Evolutionary conservation across 148 eudicot species (phyloP), one percentile per base, ranked within the genome.

Genomic region (Rhododendron henanense): DNA sequence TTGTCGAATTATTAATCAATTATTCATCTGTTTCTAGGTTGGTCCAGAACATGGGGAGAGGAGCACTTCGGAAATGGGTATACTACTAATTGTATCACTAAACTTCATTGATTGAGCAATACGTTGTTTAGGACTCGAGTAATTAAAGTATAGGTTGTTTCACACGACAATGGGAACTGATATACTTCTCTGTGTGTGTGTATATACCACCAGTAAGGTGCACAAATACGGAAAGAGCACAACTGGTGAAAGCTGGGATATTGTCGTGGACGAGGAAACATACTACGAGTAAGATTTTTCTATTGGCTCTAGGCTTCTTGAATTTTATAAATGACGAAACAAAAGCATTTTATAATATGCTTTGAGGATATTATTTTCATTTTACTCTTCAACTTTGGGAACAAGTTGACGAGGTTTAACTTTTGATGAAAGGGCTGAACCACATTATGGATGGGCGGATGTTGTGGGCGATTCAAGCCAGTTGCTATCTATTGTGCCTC

Each of bases 21-120:
- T 78, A 78, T 86, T 25, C 63, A 8, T 84, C 55, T 23, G 15
- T 86, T 48, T 84, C 50, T 85, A 96, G 99, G 98, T 89, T 96
- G 99, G 98, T 96, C 98, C 75, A 92, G 99, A 89, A 96, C 99
- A 28, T 96, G 99, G 99, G 99, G 98, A 73, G 99, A 96, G 89
- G 99, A 96, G 78, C 99, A 96, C 92, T 95, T 94, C 47, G 99
- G 99, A 89, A 96, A 96, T 74, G 97, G 98, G 99, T 96, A 94
- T 65, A 95, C 81, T 25, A 1, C 50, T 48, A 19, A 31, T 79
- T 19, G 45, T 35, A 39, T 51, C 44, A 28, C 4, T 65, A 7
- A 19, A 28, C 4, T 63, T 41, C 39, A 74, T 35, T 50, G 6
- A 45, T 69, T 23, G 23, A 50, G 23, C 82, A 73, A 53, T 47